Evolutionary conservation across 1,284 basidiomycete genomes (phyloP), one percentile per base, ranked within the genome.

Genomic region (Leccinum laetum): DNA sequence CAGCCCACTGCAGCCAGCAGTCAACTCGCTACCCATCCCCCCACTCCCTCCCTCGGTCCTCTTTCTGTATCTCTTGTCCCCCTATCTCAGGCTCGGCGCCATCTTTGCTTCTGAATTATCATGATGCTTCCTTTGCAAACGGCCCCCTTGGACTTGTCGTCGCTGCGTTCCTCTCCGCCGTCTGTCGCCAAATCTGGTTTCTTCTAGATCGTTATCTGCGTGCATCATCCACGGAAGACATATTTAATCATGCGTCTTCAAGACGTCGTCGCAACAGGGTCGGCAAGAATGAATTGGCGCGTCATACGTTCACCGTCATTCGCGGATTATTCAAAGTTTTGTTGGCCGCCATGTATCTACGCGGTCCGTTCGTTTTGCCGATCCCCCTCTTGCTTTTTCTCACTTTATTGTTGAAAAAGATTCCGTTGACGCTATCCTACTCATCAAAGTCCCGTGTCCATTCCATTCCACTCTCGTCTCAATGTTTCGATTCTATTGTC

Each of bases 1-100:
- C 55, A 75, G 74, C 1, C 59, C 60, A 5, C 39, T 60, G n/a
- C 78, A 80, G 55, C 79, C 81, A 65, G 82, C 83, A 65, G 71
- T 82, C n/a, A 78, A 78, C 58, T 76, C 79, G 65, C 79, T 80
- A 1, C 72, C 81, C n/a, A 78, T 84, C 26, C 83, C 83, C 21
- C 83, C 85, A 4, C 82, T 92, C 60, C 73, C 83, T 18, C 82
- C 87, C 4, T 77, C 82, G n/a, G 72, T 82, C 57, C 83, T 90
- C 58, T 87, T 92, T 71, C 79, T 91, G 11, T 89, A 91, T 75
- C 85, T 92, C 64, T 78, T 91, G 61, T 79, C 86, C 3, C 89
- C 90, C 5, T 87, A 84, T 71, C 81, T 91, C 68, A 89, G 86
- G 71, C 82, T 92, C 39, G 90, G 91, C n/a, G 88, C 89, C 32